These are phyloP conservation scores for Zoysia matrella DNA, from an alignment of 202 grass and related monocot species.

Conservation along the genomic window DNA sequence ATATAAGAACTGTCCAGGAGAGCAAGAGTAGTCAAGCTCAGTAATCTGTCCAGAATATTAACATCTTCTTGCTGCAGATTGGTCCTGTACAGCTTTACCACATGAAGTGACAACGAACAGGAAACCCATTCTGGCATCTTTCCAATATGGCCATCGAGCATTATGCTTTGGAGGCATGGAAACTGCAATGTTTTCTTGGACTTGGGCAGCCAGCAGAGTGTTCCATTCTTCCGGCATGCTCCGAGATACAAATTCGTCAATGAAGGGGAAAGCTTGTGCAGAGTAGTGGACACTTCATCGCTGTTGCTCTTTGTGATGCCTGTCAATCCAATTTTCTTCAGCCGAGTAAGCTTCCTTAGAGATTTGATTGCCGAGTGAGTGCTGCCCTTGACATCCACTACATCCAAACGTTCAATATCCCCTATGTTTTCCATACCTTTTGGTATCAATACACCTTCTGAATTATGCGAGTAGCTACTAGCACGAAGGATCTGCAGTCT, in stretches of 20 bases:
- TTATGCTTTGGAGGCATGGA: neutral
- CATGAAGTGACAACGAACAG: neutral
- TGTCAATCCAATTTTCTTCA: too few species aligned
- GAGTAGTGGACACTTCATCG: too few species aligned
- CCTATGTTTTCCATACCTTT: too few species aligned
- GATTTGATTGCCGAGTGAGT: too few species aligned
- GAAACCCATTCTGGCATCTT: slow-evolving; percentile 5
- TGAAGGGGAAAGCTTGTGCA: neutral
- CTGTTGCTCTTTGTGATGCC: too few species aligned
- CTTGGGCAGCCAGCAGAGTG: neutral
- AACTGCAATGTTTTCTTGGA: neutral
- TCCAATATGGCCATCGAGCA: neutral
- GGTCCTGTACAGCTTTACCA: neutral
- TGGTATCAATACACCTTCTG: too few species aligned
- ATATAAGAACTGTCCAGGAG: slow-evolving; percentile 21
- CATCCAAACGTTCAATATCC: too few species aligned
- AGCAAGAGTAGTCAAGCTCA: neutral
- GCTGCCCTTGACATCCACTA: too few species aligned
- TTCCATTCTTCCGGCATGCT: neutral
- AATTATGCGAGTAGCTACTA: too few species aligned
- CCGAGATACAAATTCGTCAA: neutral
- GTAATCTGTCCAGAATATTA: neutral
- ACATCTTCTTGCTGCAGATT: slow-evolving; percentile 1
- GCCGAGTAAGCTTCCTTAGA: too few species aligned
- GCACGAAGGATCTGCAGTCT: too few species aligned